Evolutionary conservation across 495 filamentous ascomycete genomes (phyloP), one percentile per base, ranked within the genome.

Genomic region (Lindgomyces ingoldianus): DNA sequence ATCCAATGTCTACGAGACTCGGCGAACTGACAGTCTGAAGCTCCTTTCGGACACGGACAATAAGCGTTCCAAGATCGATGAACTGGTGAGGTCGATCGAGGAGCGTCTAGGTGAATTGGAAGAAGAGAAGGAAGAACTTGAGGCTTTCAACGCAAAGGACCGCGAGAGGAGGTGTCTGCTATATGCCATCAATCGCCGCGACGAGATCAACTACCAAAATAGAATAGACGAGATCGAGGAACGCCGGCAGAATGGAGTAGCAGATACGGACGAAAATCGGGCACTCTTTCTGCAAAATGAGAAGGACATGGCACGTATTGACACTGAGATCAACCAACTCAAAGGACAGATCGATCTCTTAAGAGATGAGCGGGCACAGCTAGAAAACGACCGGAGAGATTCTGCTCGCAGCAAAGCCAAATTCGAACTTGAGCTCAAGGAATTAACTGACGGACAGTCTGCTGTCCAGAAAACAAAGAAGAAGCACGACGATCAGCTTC

Each of bases 31-130:
- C 74, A 94, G 90, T 29, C 77, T 96, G 63, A 96, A 95, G 76
- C 96, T 99, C 71, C 97, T 99, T 93, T 83, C 86, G 50, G 95
- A 98, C 61, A 97, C 94, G 12, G 91, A 93, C 73, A 96, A 89
- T 74, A 98, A 96, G 77, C 87, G 92, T 46, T 78, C 84, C 8
- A 97, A 97, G 79, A 97, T 97, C 57, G 94, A 99, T 70, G 94
- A 96, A 73, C 76, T 91, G 2, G 80, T 99, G 1, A 85, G 89
- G 60, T 93, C 92, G 72, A 96, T 99, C 74, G 89, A 93, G 63
- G 90, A 93, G 70, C 87, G 94, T 22, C 81, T 99, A 26, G 80
- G 78, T 24, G 94, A 99, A 73, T 81, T 99, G 1, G 94, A 98
- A 74, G 92, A 96, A 74, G 94, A 99, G 73, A 98, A 96, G 74